phyloP scores from a whole-genome alignment of 441 rosid genomes.

The Brassica hybrid region DNA sequence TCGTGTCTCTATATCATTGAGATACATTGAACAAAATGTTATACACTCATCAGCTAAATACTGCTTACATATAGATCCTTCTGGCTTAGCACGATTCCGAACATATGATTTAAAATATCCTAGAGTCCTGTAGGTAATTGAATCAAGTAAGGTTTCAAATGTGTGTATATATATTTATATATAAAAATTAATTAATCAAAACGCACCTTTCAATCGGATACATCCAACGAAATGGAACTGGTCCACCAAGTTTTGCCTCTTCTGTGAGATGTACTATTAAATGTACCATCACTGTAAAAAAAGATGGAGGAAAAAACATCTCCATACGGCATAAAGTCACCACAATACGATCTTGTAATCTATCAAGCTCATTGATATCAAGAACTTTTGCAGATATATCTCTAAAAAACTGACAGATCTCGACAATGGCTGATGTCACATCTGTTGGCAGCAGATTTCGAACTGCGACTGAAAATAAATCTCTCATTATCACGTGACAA shows the following conservation, averaged over 20 bases:
- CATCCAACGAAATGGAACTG: conserved; percentile 15
- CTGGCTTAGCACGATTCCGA: neutral
- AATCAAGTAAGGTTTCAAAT: neutral
- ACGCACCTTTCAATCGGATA: conserved; percentile 5
- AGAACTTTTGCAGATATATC: conserved; percentile 1
- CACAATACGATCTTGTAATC: neutral
- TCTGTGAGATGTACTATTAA: conserved; percentile 12
- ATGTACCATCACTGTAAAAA: conserved; percentile 24
- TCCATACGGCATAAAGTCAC: conserved; percentile 1
- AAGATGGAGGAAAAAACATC: conserved; percentile 15
- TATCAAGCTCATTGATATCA: conserved; percentile 6
- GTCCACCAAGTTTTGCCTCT: neutral
- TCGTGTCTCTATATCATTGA: conserved; percentile 11
- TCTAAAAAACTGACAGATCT: neutral
- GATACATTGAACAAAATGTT: conserved; percentile 15
- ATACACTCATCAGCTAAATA: neutral
- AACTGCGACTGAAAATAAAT: neutral
- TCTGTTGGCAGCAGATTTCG: neutral
- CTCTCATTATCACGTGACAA: neutral
- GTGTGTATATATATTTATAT: neutral
- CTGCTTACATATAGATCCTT: neutral
- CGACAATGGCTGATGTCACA: neutral
- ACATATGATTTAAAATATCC: neutral
- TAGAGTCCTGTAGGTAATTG: neutral
- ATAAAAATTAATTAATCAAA: too few species aligned